phyloP scores from a whole-genome alignment of 768 basidiomycete species.

The Cubamyces lactineus region DNA sequence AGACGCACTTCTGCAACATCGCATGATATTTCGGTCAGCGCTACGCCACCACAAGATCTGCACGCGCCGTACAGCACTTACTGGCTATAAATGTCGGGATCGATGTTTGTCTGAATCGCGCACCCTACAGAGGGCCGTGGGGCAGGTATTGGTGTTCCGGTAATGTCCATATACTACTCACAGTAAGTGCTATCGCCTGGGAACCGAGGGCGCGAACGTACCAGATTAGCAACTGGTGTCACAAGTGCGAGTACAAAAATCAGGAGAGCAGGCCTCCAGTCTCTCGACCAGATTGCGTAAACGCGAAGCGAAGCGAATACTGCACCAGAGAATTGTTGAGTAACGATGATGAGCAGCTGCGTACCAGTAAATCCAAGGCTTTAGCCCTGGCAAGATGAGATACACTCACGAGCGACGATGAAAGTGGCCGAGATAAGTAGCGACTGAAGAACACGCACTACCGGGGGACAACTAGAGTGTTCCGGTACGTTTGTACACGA shows the following conservation, averaged over 20 bases:
- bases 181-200: background rate
- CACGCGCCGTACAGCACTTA: background rate
- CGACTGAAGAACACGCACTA: constrained; percentile 23
- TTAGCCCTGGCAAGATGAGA: too few relatives aligned
- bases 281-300: constrained; percentile 26
- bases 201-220: background rate
- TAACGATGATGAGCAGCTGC: background rate
- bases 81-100: constrained; percentile 13
- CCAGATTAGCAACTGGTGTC: constrained; percentile 18
- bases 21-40: too few relatives aligned
- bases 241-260: constrained; percentile 24
- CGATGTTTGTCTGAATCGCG: constrained; percentile 8
- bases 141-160: constrained; percentile 7
- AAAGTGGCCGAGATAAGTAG: constrained; percentile 10
- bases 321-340: background rate
- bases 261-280: constrained; percentile 25
- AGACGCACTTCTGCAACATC: too few relatives aligned
- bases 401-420: constrained; percentile 20
- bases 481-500: too few relatives aligned
- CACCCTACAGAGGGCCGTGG: constrained; percentile 26
- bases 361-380: too few relatives aligned
- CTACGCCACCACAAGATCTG: too few relatives aligned
- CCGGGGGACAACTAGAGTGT: constrained; percentile 15
- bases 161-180: constrained; percentile 14
- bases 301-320: constrained; percentile 25